Conservation (phyloP, 1,284 basidiomycete species). For the Leccinum fallax region DNA sequence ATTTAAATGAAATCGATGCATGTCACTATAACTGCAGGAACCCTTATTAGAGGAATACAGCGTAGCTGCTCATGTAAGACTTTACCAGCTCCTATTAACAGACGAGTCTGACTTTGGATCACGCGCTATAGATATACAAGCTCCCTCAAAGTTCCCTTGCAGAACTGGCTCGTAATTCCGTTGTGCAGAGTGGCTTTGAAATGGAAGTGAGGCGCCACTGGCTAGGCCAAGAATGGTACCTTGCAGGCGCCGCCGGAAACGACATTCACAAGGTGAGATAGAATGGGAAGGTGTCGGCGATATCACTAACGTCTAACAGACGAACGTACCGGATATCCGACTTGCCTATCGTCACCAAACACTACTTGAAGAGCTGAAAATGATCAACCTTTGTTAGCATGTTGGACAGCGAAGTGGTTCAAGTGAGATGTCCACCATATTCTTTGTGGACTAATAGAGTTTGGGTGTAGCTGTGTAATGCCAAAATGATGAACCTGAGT, state of each 20-base stretch:
- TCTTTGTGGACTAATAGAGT: background rate
- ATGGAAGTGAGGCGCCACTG: conserved; percentile 99
- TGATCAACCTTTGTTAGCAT: conserved; percentile 47
- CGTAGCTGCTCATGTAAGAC: conserved; percentile 88
- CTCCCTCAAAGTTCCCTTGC: conserved; percentile 82
- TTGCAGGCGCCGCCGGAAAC: conserved; percentile 86
- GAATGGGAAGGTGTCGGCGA: conserved; percentile 3
- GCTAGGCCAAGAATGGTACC: conserved; percentile 90
- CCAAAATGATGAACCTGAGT: background rate
- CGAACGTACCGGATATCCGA: conserved; percentile 93
- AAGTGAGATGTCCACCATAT: background rate
- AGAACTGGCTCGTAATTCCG: conserved; percentile 95
- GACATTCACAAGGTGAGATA: conserved; percentile 83
- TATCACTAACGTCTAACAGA: conserved; percentile 43
- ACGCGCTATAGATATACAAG: conserved; percentile 76
- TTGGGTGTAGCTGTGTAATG: background rate
- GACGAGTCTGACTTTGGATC: conserved; percentile 2
- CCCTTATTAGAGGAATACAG: conserved; percentile 97
- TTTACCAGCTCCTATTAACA: conserved; percentile 1
- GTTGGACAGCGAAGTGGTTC: conserved; percentile 12
- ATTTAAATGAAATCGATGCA: conserved; percentile 1
- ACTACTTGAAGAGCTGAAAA: conserved; percentile 81
- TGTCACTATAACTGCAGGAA: conserved; percentile 55
- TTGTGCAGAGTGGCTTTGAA: conserved; percentile 97
- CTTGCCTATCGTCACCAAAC: conserved; percentile 90